Evolutionary conservation across 2,329 filamentous ascomycete genomes (phyloP), one percentile per base, ranked within the genome.

Genomic region (Parastagonospora nodorum): DNA sequence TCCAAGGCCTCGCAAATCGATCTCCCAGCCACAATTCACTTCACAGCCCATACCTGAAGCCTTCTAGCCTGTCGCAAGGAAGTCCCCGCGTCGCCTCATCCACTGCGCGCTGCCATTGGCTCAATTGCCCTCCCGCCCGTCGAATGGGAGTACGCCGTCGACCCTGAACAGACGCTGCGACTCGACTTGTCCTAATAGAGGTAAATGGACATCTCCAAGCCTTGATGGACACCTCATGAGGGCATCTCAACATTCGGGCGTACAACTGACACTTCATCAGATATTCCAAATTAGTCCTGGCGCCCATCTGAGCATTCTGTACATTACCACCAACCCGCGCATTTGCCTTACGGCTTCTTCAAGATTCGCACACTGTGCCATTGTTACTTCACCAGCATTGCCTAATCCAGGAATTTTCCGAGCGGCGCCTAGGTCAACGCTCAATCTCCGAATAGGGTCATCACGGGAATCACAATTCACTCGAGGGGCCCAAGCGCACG

Each of bases 381-480:
- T 64, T 51, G 45, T 52, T 53, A 50, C 51, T 42, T 48, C 55
- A 55, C 53, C 56, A 48, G 44, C 55, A 61, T 61, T 55, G 53
- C 61, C 59, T 65, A 67, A 62, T 66, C 38, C 51, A 66, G 59
- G 59, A 67, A 66, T 62, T 67, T 59, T 66, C 63, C 66, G 64
- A 53, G 53, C 55, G 55, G 60, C 66, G 65, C 57, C 48, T 56
- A 41, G 45, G 45, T 53, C 48, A 32, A 33, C 45, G 51, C 47
- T 55, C 60, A 61, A 59, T 57, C 54, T 55, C 59, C 52, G 49
- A 37, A 45, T 60, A 48, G 50, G 41, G 40, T 54, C 53, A 58
- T 73, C 69, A 71, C 66, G 63, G 59, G 68, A 65, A 60, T 56
- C 57, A 45, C 61, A 51, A 61, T 71, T 72, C 69, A 72, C 68